Conservation (phyloP, 1,139 yeast species). For the Candida smagusa region DNA sequence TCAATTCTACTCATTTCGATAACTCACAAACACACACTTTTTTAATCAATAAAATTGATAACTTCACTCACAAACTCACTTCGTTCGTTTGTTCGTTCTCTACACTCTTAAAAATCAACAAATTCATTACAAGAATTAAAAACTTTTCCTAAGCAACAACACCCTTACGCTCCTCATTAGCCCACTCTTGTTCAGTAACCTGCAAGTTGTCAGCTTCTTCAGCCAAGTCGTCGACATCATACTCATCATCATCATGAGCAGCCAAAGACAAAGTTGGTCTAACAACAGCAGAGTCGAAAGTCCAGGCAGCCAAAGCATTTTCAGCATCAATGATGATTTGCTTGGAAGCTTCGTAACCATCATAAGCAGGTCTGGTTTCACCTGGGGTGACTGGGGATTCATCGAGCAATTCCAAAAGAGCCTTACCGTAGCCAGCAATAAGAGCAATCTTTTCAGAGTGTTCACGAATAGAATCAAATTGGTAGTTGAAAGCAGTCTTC, state of each 20-base stretch:
- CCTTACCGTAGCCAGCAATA: constrained; percentile 98
- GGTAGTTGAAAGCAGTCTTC: constrained; percentile 96
- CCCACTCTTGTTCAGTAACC: constrained; percentile 53
- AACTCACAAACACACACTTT: too few relatives aligned
- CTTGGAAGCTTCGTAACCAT: constrained; percentile 96
- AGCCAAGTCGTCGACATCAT: constrained; percentile 52
- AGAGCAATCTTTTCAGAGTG: constrained; percentile 94
- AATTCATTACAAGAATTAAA: constrained; percentile 17
- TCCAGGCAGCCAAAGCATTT: constrained; percentile 94
- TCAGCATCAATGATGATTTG: constrained; percentile 97
- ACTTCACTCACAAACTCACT: too few relatives aligned
- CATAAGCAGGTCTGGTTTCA: constrained; percentile 97
- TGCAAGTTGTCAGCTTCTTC: constrained; percentile 51
- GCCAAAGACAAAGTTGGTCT: constrained; percentile 90
- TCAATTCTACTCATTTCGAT: too few relatives aligned
- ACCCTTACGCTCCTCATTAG: constrained; percentile 20
- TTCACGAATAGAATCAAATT: constrained; percentile 94
- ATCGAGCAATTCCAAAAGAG: constrained; percentile 89
- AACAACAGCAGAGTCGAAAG: constrained; percentile 90
- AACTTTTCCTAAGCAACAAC: constrained; percentile 6
- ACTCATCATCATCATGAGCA: constrained; percentile 74
- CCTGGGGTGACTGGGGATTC: constrained; percentile 98
- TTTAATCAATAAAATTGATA: too few relatives aligned
- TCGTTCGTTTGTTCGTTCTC: background rate
- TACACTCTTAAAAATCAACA: constrained; percentile 10